A percentile compares a stretch with the other conserved stretches of the same genome.
phyloP scores from a whole-genome alignment of 169 alveolate species.

The Cryptosporidium viatorum region DNA sequence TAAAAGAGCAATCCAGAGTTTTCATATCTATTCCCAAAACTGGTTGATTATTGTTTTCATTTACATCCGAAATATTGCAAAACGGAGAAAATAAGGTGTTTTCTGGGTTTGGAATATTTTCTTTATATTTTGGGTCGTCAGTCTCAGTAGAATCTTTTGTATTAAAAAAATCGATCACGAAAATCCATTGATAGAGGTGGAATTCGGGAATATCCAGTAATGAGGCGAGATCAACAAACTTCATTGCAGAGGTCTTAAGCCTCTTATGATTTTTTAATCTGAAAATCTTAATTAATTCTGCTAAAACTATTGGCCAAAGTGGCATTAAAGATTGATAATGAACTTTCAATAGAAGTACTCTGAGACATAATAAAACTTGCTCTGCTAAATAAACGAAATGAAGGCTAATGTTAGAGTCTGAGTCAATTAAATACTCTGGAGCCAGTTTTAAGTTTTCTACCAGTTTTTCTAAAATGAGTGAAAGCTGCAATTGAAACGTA shows the following conservation, averaged over 20 bases:
- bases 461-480: slow-evolving; percentile 81
- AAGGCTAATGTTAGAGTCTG: slow-evolving; percentile 22
- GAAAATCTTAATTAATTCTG: slow-evolving; percentile 79
- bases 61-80: slow-evolving; percentile 45
- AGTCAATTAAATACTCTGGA: slow-evolving; percentile 25
- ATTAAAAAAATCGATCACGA: slow-evolving; percentile 63
- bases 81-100: slow-evolving; percentile 47
- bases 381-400: slow-evolving; percentile 59
- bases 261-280: slow-evolving; percentile 51
- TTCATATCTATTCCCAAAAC: slow-evolving; percentile 43
- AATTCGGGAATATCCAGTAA: slow-evolving; percentile 80
- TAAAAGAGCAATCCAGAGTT: slow-evolving; percentile 3
- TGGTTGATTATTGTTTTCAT: neutral
- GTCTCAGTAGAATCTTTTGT: slow-evolving; percentile 6
- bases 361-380: slow-evolving; percentile 78
- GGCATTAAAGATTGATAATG: slow-evolving; percentile 78
- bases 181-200: slow-evolving; percentile 81
- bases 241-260: slow-evolving; percentile 76
- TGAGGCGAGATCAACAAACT: slow-evolving; percentile 80
- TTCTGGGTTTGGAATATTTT: neutral
- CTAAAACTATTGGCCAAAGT: slow-evolving; percentile 81
- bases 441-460: slow-evolving; percentile 78
- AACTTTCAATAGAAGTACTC: slow-evolving; percentile 77
- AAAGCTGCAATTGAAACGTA: slow-evolving; percentile 78
- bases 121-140: neutral